Evolutionary conservation across 163 green algal genomes (phyloP).

Genomic region (Smithsoniella earleae): DNA sequence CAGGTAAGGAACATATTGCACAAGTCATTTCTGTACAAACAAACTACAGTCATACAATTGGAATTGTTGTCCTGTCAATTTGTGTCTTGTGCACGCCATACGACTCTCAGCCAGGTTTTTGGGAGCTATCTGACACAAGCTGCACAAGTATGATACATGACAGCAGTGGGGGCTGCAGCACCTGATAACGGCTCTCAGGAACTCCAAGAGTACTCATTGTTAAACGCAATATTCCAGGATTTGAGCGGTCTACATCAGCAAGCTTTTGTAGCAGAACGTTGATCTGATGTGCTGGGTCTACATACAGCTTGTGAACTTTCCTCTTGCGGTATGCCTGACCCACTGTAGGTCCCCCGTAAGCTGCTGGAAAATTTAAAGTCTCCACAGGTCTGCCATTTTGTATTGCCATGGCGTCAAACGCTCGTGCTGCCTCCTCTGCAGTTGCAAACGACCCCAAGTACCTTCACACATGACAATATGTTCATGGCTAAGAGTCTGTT

Average conservation of each 20-base stretch:
- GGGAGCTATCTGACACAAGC: no score
- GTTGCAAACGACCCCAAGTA: constrained; percentile 25
- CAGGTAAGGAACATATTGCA: no score
- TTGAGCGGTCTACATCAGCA: constrained; percentile 22
- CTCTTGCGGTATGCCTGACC: constrained; percentile 20
- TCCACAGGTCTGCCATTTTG: constrained; percentile 21
- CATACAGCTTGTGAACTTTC: constrained; percentile 27
- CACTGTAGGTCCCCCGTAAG: constrained; percentile 20
- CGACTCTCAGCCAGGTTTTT: no score
- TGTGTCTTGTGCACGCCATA: no score
- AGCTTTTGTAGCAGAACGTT: constrained; percentile 28
- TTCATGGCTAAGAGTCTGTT: no score
- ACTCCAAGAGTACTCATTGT: constrained; percentile 24
- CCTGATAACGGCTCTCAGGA: constrained; percentile 8
- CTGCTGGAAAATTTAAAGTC: constrained; percentile 19
- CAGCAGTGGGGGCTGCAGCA: not conserved
- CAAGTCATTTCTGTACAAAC: no score
- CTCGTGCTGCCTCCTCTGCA: constrained; percentile 15
- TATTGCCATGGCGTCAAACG: constrained; percentile 25
- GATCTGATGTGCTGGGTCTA: constrained; percentile 20
- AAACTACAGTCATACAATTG: no score
- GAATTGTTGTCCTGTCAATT: no score
- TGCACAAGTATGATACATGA: no score
- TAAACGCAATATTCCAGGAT: constrained; percentile 13
- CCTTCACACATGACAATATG: not conserved